Conservation (phyloP, 129 eudicot species). For the sunflower (Helianthus annuus) region DNA sequence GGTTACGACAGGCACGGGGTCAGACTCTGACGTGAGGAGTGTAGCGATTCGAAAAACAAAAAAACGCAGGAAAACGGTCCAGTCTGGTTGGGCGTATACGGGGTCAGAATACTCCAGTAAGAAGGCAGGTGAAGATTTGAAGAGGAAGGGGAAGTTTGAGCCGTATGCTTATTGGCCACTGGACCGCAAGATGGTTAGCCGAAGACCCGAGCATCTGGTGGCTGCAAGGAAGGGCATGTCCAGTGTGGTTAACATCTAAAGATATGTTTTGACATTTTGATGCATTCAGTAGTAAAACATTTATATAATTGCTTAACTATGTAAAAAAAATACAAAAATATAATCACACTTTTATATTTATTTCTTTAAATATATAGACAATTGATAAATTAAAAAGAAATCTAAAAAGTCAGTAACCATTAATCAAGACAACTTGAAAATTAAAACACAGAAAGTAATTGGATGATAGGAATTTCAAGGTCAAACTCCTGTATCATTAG, state of each 20-base stretch:
- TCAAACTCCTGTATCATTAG: conserved; percentile 21
- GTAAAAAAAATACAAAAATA: neutral
- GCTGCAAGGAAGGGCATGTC: conserved; percentile 96
- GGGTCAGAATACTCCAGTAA: conserved; percentile 95
- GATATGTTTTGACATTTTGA: no score
- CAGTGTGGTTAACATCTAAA: conserved; percentile 58
- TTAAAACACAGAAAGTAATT: neutral
- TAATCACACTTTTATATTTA: neutral
- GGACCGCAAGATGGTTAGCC: conserved; percentile 58
- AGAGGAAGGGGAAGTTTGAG: conserved; percentile 88
- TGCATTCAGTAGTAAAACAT: no score
- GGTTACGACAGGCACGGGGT: conserved; percentile 24
- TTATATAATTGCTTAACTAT: neutral
- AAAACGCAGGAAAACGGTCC: conserved; percentile 64
- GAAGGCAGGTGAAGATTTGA: conserved; percentile 94
- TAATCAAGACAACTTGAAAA: conserved; percentile 27
- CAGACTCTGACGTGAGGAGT: conserved; percentile 57
- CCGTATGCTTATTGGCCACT: conserved; percentile 99
- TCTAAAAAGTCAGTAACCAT: conserved; percentile 14
- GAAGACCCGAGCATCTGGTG: conserved; percentile 88
- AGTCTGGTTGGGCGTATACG: conserved; percentile 79
- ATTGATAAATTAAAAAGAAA: neutral
- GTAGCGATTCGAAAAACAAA: conserved; percentile 44
- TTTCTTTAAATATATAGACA: neutral
- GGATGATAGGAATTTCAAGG: neutral